Conservation (phyloP, 352 stramenopile genomes). For the Phytophthora quininea region DNA sequence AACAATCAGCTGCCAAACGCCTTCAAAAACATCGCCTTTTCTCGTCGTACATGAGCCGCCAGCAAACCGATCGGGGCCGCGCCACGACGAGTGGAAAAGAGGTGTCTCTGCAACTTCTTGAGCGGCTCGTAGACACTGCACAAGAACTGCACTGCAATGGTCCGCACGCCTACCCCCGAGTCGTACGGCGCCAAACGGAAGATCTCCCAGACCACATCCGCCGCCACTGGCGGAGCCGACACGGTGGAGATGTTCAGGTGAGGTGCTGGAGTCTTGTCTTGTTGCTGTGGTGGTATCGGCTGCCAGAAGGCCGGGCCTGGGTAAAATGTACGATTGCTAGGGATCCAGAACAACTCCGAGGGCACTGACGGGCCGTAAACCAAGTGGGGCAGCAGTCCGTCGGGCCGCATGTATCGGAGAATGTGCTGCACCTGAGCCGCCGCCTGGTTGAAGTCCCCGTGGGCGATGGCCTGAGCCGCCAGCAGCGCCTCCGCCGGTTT, state of each 20-base stretch:
- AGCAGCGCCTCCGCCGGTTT: conserved; percentile 82
- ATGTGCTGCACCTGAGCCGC: conserved; percentile 71
- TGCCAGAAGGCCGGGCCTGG: conserved; percentile 81
- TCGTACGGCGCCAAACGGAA: conserved; percentile 85
- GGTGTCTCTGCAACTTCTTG: conserved; percentile 56
- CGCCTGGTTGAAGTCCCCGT: conserved; percentile 73
- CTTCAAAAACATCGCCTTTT: no score
- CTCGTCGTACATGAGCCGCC: conserved; percentile 43
- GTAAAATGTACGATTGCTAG: conserved; percentile 74
- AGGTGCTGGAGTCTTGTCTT: background rate
- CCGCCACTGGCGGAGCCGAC: conserved; percentile 71
- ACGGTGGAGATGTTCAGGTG: conserved; percentile 57
- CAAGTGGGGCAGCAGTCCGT: conserved; percentile 70
- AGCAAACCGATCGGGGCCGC: conserved; percentile 40
- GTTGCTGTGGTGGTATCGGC: background rate
- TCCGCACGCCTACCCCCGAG: conserved; percentile 62
- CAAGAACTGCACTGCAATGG: conserved; percentile 69
- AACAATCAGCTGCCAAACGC: background rate
- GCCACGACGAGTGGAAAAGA: conserved; percentile 43
- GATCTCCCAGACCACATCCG: conserved; percentile 83
- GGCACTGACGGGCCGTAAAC: conserved; percentile 83
- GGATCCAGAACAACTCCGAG: conserved; percentile 50
- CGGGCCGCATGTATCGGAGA: conserved; percentile 57
- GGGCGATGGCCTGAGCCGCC: conserved; percentile 78
- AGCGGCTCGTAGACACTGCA: conserved; percentile 72